These are phyloP conservation scores for Thielaviopsis populi DNA, from an alignment of 2,329 filamentous ascomycete species.

Conservation along the genomic window DNA sequence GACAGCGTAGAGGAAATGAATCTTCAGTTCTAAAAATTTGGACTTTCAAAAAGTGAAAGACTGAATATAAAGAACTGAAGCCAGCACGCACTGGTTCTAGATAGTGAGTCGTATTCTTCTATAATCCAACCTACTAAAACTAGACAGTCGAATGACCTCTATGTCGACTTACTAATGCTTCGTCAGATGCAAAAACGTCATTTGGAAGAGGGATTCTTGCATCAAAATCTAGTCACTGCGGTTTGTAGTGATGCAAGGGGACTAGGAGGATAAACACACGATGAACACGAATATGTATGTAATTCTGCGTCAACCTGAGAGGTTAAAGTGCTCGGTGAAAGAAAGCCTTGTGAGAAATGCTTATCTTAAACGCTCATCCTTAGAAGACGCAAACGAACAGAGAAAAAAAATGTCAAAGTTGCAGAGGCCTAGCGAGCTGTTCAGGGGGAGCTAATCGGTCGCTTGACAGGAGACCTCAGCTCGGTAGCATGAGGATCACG, in stretches of 20 bases:
- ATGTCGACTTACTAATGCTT: too few relatives aligned
- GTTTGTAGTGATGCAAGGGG: background rate
- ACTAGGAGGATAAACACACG: background rate
- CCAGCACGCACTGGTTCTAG: background rate
- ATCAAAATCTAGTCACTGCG: background rate
- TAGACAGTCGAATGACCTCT: too few relatives aligned
- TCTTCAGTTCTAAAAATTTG: too few relatives aligned
- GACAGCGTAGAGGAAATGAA: too few relatives aligned
- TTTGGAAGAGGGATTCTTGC: background rate
- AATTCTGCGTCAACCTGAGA: background rate
- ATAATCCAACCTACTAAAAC: too few relatives aligned
- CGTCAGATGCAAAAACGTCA: background rate
- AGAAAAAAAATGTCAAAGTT: background rate
- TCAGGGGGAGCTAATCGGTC: too few relatives aligned
- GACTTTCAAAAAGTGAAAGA: background rate
- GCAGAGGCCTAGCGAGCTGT: too few relatives aligned
- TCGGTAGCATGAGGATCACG: too few relatives aligned
- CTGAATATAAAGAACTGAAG: background rate
- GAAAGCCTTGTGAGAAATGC: background rate
- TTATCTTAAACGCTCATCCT: background rate
- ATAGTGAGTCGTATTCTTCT: background rate
- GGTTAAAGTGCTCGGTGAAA: background rate
- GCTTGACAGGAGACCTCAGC: too few relatives aligned
- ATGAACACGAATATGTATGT: background rate
- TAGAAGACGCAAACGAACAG: background rate